Evolutionary conservation across 352 stramenopile species (phyloP).

Genomic region (Globisporangium alternatum): DNA sequence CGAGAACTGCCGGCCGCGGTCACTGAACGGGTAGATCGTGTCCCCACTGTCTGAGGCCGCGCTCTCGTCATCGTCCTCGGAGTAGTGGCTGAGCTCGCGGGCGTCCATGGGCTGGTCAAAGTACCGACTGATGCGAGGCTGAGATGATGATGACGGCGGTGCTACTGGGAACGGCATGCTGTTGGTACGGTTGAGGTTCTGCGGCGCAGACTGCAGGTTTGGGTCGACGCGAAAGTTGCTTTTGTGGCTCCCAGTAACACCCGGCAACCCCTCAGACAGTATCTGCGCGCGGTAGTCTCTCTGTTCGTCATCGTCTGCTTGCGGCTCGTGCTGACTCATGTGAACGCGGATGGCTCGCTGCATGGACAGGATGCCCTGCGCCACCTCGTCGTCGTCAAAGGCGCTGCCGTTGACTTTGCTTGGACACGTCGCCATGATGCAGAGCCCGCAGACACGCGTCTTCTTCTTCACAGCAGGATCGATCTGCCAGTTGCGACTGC

Average conservation of each 20-base stretch:
- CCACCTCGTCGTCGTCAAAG: constrained; percentile 2
- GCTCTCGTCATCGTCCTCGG: constrained; percentile 1
- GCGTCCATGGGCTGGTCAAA: constrained; percentile 19
- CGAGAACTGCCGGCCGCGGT: background rate
- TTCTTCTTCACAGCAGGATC: constrained; percentile 13
- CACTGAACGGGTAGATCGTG: constrained; percentile 5
- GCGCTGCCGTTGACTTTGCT: background rate
- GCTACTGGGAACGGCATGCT: background rate
- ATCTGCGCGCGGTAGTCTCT: background rate
- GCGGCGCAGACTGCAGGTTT: background rate
- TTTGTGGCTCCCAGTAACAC: background rate
- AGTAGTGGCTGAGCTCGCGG: constrained; percentile 9
- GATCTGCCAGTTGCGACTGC: constrained; percentile 18
- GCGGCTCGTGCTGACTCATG: background rate
- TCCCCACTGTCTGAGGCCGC: background rate
- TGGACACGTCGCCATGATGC: constrained; percentile 9
- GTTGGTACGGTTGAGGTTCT: background rate
- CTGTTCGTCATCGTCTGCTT: background rate
- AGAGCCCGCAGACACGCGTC: constrained; percentile 17
- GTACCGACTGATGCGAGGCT: constrained; percentile 10
- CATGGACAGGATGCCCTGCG: background rate
- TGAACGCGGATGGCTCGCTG: constrained; percentile 4
- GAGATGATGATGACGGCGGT: background rate
- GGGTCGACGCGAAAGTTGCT: background rate
- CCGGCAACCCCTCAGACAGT: background rate